phyloP scores from a whole-genome alignment of 2,329 filamentous ascomycete species.

The Claviceps pazoutovae region DNA sequence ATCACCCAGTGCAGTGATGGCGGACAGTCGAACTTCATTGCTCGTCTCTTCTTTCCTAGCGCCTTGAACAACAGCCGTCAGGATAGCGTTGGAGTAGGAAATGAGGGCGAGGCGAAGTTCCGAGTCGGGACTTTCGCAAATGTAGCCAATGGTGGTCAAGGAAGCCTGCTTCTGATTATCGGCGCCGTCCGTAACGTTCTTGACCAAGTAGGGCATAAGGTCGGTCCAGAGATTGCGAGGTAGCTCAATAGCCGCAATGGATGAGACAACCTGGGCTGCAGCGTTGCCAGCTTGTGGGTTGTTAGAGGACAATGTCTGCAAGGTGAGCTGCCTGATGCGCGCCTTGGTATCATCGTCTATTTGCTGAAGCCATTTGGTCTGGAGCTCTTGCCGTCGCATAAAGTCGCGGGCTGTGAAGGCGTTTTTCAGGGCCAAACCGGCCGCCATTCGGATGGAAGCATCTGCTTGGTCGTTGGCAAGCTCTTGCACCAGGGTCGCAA shows the following conservation, averaged over 20 bases:
- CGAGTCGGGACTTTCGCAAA: slow-evolving; percentile 87
- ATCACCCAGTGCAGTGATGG: slow-evolving; percentile 87
- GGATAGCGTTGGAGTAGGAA: slow-evolving; percentile 88
- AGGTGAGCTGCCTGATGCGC: slow-evolving; percentile 77
- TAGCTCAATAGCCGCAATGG: slow-evolving; percentile 88
- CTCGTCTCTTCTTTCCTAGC: slow-evolving; percentile 94
- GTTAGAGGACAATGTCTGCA: slow-evolving; percentile 70
- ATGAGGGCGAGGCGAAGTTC: slow-evolving; percentile 72
- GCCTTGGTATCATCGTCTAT: slow-evolving; percentile 71
- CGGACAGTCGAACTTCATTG: slow-evolving; percentile 76
- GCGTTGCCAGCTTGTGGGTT: slow-evolving; percentile 77
- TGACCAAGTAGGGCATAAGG: slow-evolving; percentile 75
- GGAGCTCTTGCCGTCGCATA: slow-evolving; percentile 73
- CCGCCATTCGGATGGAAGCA: slow-evolving; percentile 78
- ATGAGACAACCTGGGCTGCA: slow-evolving; percentile 86
- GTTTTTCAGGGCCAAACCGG: slow-evolving; percentile 95
- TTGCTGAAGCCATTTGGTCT: slow-evolving; percentile 82
- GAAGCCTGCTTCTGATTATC: slow-evolving; percentile 90
- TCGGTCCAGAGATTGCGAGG: slow-evolving; percentile 88
- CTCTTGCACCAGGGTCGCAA: slow-evolving; percentile 82
- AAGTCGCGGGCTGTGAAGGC: slow-evolving; percentile 91
- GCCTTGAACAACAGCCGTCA: slow-evolving; percentile 94
- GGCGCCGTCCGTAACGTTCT: slow-evolving; percentile 77
- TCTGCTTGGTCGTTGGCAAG: slow-evolving; percentile 80
- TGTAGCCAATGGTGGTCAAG: slow-evolving; percentile 91